These are phyloP conservation scores for Suillus subluteus DNA, from an alignment of 768 basidiomycete species.

Conservation along the genomic window DNA sequence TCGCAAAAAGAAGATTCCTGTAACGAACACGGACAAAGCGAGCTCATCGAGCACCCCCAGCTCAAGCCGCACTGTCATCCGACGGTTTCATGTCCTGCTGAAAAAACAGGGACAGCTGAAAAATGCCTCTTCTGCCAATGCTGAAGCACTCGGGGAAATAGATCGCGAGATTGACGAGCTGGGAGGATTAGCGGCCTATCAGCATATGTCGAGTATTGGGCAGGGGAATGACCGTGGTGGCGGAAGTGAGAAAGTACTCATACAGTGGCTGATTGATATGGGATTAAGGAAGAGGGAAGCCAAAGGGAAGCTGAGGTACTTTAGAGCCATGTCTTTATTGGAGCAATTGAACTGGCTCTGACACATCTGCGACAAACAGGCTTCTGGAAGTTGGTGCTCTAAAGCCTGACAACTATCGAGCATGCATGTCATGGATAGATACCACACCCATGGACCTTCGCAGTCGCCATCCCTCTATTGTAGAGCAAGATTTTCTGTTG, in stretches of 20 bases:
- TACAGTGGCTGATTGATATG: slow-evolving; percentile 73
- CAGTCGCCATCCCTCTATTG: slow-evolving; percentile 79
- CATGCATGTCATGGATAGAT: slow-evolving; percentile 71
- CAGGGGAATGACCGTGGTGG: slow-evolving; percentile 85
- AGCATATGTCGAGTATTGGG: slow-evolving; percentile 80
- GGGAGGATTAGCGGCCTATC: slow-evolving; percentile 84
- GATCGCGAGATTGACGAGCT: slow-evolving; percentile 63
- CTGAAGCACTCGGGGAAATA: slow-evolving; percentile 50
- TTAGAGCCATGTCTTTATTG: slow-evolving; percentile 13
- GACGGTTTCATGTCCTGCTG: slow-evolving; percentile 78
- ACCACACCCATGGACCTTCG: slow-evolving; percentile 80
- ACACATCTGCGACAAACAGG: slow-evolving; percentile 41
- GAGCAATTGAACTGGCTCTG: background rate
- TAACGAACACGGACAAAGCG: slow-evolving; percentile 39
- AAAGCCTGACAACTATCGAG: slow-evolving; percentile 77
- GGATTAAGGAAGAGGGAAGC: slow-evolving; percentile 34
- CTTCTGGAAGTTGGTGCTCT: slow-evolving; percentile 90
- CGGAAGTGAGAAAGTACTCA: slow-evolving; percentile 81
- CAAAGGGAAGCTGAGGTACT: slow-evolving; percentile 37
- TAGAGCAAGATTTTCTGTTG: slow-evolving; percentile 84
- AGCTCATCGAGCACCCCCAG: slow-evolving; percentile 52
- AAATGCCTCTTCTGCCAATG: slow-evolving; percentile 21
- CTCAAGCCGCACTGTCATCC: slow-evolving; percentile 74
- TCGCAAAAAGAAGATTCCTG: slow-evolving; percentile 48
- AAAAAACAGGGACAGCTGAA: slow-evolving; percentile 65